phyloP scores from a whole-genome alignment of 2,329 filamentous ascomycete genomes.

The Huntiella moniliformis region DNA sequence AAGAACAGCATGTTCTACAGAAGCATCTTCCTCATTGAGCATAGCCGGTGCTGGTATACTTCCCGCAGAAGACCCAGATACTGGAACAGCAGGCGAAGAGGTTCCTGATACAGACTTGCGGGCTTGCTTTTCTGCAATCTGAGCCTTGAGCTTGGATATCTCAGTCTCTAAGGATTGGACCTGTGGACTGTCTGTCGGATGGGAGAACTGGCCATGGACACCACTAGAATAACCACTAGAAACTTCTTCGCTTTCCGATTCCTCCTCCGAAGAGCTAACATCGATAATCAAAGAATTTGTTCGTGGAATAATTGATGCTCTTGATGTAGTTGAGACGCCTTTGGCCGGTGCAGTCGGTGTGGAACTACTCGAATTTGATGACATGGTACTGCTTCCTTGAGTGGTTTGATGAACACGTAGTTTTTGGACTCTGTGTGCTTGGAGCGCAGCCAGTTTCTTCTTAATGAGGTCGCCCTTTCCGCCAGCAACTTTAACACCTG shows the following conservation, averaged over 20 bases:
- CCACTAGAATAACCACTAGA: neutral
- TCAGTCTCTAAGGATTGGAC: constrained; percentile 22
- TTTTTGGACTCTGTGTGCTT: constrained; percentile 31
- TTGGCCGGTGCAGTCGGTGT: neutral
- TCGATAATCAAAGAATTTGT: constrained; percentile 7
- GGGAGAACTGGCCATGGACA: neutral
- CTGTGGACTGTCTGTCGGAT: neutral
- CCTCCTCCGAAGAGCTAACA: constrained; percentile 9
- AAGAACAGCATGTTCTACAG: no score
- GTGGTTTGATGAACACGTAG: neutral
- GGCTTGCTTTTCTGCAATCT: constrained; percentile 39
- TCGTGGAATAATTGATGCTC: neutral
- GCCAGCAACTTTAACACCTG: neutral
- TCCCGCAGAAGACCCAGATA: neutral
- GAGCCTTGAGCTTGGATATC: constrained; percentile 43
- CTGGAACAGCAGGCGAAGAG: neutral
- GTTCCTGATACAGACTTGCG: constrained; percentile 22
- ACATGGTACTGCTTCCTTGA: neutral
- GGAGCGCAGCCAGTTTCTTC: constrained; percentile 60
- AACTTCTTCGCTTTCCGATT: constrained; percentile 5
- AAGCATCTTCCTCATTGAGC: neutral
- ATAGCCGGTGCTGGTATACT: neutral
- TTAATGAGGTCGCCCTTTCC: constrained; percentile 51
- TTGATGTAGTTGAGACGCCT: no score
- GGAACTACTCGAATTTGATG: neutral